Evolutionary conservation across 306 rosid species (phyloP), one percentile per base, ranked within the genome.

Genomic region (Rosa chinensis): DNA sequence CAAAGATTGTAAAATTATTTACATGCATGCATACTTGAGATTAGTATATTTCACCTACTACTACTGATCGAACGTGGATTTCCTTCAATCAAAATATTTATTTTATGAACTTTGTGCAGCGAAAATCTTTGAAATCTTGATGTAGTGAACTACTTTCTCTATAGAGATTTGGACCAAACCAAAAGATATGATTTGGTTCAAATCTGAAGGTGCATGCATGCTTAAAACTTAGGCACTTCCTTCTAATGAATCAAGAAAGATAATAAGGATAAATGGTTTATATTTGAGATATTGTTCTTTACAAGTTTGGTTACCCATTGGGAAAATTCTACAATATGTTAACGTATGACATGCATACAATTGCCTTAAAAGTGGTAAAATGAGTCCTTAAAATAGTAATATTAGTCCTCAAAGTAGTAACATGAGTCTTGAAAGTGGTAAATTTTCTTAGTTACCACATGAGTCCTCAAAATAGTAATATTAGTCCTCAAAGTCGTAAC

Each of bases 1-100:
- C 76, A n/a, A 71, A 47, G 42, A 56, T 59, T 59, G 76, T 80
- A 80, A 1, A 72, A 86, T 53, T 76, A 47, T 73, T 76, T 35
- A 67, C 40, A 52, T 56, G 78, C 42, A 74, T 16, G 68, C 14
- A 39, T 17, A 39, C 37, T 13, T 37, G 3, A 7, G 21, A 66
- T 7, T 37, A 66, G 47, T 66, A 7, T 66, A 66, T 4, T 37
- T 66, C 71, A 66, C 71, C 71, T 66, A 66, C 71, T 39, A 18
- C 48, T 64, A 35, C 69, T 35, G 43, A 32, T 6, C 47, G 48
- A 66, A 35, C 47, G 47, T 35, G 71, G 47, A 66, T 64, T 64
- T 37, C 23, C 70, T 35, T 64, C 20, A 3, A 64, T 66, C 47
- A 37, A 40, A 37, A 5, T 3, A 35, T 3, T 35, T 35, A 5